Evolutionary conservation across 108 stramenopile species (phyloP).

Genomic region (Nitzschia palea): DNA sequence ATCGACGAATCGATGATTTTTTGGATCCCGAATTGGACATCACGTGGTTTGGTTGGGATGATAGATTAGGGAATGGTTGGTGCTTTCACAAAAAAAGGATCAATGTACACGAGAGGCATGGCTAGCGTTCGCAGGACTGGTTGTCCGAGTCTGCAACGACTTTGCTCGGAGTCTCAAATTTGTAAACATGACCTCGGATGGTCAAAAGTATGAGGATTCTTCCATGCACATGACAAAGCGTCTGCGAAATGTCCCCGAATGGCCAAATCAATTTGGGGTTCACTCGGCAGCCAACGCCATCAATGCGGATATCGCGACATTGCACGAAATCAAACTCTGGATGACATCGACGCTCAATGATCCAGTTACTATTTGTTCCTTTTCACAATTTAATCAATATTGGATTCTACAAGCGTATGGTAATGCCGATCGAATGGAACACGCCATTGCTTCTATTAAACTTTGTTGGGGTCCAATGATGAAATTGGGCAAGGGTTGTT

Average conservation of each 20-base stretch:
- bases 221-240: constrained; percentile 3
- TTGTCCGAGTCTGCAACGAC: constrained; percentile 36
- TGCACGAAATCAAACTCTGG: constrained; percentile 25
- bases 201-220: constrained; percentile 6
- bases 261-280: constrained; percentile 28
- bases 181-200: not conserved
- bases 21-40: constrained; percentile 34
- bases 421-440: constrained; percentile 31
- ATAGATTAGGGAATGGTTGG: constrained; percentile 46
- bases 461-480: constrained; percentile 45
- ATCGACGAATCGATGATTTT: constrained; percentile 32
- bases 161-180: constrained; percentile 5
- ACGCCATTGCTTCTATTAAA: constrained; percentile 35
- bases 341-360: constrained; percentile 29
- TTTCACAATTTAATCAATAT: constrained; percentile 47
- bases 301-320: constrained; percentile 20
- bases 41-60: constrained; percentile 54
- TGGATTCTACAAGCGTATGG: constrained; percentile 45
- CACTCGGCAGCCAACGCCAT: constrained; percentile 47
- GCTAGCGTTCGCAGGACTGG: constrained; percentile 37
- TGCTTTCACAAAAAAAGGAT: constrained; percentile 43
- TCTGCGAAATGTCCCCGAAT: constrained; percentile 23
- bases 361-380: constrained; percentile 32
- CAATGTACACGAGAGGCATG: constrained; percentile 32
- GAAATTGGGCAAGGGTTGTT: constrained; percentile 42